A percentile compares a stretch with the other conserved stretches of the same genome.
Evolutionary conservation across 2,329 filamentous ascomycete species (phyloP).

Genomic region (Gaeumannomyces sp.): DNA sequence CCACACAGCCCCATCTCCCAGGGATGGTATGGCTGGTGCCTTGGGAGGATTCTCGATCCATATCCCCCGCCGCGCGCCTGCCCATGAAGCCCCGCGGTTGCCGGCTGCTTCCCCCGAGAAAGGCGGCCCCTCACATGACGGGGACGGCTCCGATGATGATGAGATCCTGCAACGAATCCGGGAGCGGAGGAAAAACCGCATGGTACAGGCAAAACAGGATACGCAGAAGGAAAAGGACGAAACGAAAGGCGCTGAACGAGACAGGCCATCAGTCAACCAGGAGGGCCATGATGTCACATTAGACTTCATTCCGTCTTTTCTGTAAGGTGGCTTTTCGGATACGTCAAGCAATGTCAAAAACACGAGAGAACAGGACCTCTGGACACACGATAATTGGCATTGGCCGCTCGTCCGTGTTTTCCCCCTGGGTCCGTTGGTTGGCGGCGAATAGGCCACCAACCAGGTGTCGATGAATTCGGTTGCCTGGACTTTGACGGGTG

Average conservation of each 20-base stretch:
- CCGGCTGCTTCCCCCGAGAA: neutral
- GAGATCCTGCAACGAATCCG: slow-evolving; percentile 1
- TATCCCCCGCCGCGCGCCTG: neutral
- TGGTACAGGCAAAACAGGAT: neutral
- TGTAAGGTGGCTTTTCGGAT: neutral
- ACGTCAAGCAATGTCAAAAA: neutral
- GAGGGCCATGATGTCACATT: neutral
- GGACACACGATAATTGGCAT: no score
- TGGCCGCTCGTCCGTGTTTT: neutral
- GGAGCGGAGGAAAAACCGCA: slow-evolving; percentile 3
- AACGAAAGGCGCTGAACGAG: neutral
- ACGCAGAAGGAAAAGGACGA: neutral
- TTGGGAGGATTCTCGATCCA: neutral
- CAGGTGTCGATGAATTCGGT: no score
- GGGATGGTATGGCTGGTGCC: neutral
- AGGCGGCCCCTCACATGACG: neutral
- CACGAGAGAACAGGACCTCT: neutral
- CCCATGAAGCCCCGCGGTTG: neutral
- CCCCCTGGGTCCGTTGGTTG: no score
- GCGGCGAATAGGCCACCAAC: no score
- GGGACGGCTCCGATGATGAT: slow-evolving; percentile 3
- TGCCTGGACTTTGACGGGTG: no score
- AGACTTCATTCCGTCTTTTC: slow-evolving; percentile 6
- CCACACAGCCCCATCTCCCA: neutral
- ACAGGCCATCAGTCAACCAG: neutral